phyloP scores from a whole-genome alignment of 805 yeast genomes.

The Hanseniaspora nectarophila region DNA sequence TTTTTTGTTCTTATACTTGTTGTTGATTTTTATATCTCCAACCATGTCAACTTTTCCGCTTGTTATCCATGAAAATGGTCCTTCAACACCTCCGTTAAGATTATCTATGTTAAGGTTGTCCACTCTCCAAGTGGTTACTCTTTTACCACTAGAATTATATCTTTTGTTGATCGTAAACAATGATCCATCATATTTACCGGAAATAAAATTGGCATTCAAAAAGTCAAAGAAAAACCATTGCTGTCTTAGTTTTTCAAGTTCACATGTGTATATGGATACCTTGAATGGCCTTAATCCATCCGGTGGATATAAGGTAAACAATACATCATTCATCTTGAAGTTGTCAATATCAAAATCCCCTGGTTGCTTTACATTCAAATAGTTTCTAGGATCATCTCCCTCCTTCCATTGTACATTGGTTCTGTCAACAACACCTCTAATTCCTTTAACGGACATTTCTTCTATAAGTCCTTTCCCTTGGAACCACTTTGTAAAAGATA shows the following conservation, averaged over 20 bases:
- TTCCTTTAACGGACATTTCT: conserved; percentile 66
- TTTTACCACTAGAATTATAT: conserved; percentile 18
- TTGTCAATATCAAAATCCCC: conserved; percentile 90
- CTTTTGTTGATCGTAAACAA: conserved; percentile 76
- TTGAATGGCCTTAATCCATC: conserved; percentile 68
- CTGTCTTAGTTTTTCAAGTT: conserved; percentile 64
- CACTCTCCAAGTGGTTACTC: conserved; percentile 63
- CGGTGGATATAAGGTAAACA: conserved; percentile 76
- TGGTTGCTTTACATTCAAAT: conserved; percentile 56
- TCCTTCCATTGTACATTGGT: conserved; percentile 75
- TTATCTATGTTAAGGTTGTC: conserved; percentile 83
- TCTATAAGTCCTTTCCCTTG: conserved; percentile 80
- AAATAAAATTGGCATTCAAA: conserved; percentile 67
- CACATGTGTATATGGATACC: conserved; percentile 79
- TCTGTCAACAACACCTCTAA: conserved; percentile 87
- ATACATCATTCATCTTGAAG: conserved; percentile 70
- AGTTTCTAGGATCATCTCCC: conserved; percentile 71
- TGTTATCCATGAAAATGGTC: conserved; percentile 96
- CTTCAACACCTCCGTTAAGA: conserved; percentile 75
- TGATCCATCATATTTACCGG: conserved; percentile 89
- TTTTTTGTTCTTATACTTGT: conserved; percentile 51
- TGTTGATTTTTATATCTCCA: conserved; percentile 65
- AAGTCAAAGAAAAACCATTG: conserved; percentile 91
- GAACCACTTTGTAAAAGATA: conserved; percentile 77
- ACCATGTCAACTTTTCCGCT: conserved; percentile 85